Evolutionary conservation across 108 stramenopile genomes (phyloP).

Genomic region (Fragilaria radians): DNA sequence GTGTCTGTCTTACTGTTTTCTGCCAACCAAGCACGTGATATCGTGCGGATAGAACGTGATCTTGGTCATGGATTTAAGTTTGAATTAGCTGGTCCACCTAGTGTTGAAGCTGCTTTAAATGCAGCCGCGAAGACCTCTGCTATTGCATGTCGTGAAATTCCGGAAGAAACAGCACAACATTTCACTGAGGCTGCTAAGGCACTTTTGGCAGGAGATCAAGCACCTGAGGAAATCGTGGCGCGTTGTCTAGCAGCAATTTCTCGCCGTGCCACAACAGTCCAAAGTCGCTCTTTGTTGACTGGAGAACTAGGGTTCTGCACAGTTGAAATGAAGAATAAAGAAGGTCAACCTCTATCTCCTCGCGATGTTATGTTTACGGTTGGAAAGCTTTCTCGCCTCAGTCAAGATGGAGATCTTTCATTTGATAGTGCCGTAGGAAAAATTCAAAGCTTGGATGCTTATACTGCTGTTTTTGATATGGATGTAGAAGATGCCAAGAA

Average conservation of each 20-base stretch:
- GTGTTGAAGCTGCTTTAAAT: conserved; percentile 62
- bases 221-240: conserved; percentile 66
- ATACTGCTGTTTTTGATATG: conserved; percentile 82
- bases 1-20: conserved; percentile 92
- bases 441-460: conserved; percentile 66
- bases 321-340: conserved; percentile 66
- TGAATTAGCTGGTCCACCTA: conserved; percentile 78
- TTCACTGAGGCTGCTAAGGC: conserved; percentile 73
- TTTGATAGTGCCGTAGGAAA: conserved; percentile 85
- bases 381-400: conserved; percentile 73
- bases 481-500: conserved; percentile 76
- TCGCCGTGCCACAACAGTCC: conserved; percentile 48
- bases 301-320: conserved; percentile 75
- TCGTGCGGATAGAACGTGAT: conserved; percentile 90
- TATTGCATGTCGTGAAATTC: conserved; percentile 58
- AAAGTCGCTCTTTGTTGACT: conserved; percentile 76
- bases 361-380: conserved; percentile 88
- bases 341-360: conserved; percentile 52
- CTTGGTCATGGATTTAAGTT: conserved; percentile 90
- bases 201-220: conserved; percentile 43
- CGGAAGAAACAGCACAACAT: conserved; percentile 67
- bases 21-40: conserved; percentile 62
- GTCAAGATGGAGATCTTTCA: conserved; percentile 35
- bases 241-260: conserved; percentile 86
- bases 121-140: conserved; percentile 85